Percentiles rank a stretch among this genome's conserved stretches.
phyloP scores from a whole-genome alignment of 176 grass and related monocot species.

The Eleusine indica region DNA sequence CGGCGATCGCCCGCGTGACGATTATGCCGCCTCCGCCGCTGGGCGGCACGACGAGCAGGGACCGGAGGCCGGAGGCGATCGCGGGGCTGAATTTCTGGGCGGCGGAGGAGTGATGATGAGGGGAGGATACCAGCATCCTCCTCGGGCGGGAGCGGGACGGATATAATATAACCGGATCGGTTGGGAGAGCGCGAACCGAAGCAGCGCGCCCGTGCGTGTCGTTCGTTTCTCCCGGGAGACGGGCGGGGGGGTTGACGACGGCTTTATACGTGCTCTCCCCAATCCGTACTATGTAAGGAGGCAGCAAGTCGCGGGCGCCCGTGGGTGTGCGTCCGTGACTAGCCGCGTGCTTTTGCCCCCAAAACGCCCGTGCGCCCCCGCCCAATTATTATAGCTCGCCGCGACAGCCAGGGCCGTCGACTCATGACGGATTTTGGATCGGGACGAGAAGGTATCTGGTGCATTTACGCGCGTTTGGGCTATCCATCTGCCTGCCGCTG shows the following conservation, averaged over 20 bases:
- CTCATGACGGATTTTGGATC: no score
- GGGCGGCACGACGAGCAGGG: slow-evolving; percentile 40
- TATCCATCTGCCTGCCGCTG: not conserved
- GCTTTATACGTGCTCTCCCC: slow-evolving; percentile 34
- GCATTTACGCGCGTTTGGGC: no score
- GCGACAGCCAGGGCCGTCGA: no score
- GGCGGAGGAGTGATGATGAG: not conserved
- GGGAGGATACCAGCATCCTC: slow-evolving; percentile 26
- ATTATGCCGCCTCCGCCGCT: not conserved
- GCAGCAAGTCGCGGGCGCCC: slow-evolving; percentile 33
- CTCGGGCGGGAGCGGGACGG: not conserved
- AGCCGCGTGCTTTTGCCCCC: not conserved
- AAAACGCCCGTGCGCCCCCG: slow-evolving; percentile 20
- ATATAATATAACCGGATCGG: not conserved
- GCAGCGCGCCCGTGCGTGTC: not conserved
- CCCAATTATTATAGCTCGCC: slow-evolving; percentile 31
- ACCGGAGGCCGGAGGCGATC: slow-evolving; percentile 21
- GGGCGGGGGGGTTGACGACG: not conserved
- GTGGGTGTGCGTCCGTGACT: not conserved
- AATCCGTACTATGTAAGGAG: not conserved
- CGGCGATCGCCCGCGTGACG: slow-evolving; percentile 1
- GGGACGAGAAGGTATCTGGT: not conserved
- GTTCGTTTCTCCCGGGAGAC: not conserved
- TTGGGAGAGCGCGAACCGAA: not conserved
- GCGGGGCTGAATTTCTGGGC: slow-evolving; percentile 24